A percentile compares a stretch with the other conserved stretches of the same genome.
phyloP scores from a whole-genome alignment of 2,329 filamentous ascomycete species.

The Amauroascus niger region DNA sequence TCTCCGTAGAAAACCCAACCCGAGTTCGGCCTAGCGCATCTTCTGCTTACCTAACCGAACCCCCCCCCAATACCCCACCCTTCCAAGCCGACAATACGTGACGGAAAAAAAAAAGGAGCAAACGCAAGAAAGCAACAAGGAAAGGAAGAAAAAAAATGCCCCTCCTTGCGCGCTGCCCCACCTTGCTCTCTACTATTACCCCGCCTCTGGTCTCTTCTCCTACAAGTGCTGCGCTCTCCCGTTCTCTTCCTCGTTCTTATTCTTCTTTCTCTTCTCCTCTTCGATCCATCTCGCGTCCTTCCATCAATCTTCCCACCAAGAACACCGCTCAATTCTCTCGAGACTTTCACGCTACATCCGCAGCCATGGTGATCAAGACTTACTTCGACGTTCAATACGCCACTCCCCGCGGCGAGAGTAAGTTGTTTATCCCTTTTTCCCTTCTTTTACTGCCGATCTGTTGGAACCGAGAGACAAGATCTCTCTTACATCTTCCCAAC shows the following conservation, averaged over 20 bases:
- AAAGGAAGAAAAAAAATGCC: conserved; percentile 16
- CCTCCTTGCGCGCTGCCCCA: conserved; percentile 19
- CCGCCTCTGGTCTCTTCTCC: conserved; percentile 13
- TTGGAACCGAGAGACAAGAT: not conserved
- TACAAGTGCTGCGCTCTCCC: conserved; percentile 10
- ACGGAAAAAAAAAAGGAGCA: conserved; percentile 4
- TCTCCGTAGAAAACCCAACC: conserved; percentile 3
- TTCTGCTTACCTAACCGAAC: not conserved
- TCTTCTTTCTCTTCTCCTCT: conserved; percentile 17
- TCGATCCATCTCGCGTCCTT: conserved; percentile 22
- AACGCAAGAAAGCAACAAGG: too few relatives aligned
- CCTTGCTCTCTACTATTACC: conserved; percentile 18
- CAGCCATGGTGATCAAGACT: conserved; percentile 66
- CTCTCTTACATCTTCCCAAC: not conserved
- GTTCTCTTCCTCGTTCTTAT: conserved; percentile 20
- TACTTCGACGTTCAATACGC: conserved; percentile 64
- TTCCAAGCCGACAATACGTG: not conserved
- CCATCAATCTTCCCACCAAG: conserved; percentile 30
- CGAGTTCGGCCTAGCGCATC: conserved; percentile 1
- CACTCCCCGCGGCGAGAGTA: conserved; percentile 44
- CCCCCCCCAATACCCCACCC: too few relatives aligned
- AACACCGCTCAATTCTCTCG: conserved; percentile 29
- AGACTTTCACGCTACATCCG: conserved; percentile 54
- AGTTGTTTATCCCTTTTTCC: conserved; percentile 23
- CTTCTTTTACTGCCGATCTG: not conserved